Conservation (phyloP, 2,329 filamentous ascomycete genomes). For the Chaetomium globosum region DNA sequence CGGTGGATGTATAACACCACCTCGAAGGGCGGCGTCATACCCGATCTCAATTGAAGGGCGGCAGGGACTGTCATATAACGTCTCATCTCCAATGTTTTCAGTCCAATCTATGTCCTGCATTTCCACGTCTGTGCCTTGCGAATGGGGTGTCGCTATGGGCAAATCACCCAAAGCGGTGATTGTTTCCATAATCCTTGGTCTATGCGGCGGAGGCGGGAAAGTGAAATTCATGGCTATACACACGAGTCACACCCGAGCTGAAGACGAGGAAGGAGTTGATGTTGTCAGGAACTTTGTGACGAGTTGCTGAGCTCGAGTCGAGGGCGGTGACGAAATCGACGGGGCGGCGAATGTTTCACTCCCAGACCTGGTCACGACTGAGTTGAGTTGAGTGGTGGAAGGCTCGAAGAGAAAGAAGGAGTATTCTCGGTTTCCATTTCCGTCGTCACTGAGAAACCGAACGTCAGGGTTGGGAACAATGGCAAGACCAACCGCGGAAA, state of each 20-base stretch:
- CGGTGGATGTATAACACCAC: neutral
- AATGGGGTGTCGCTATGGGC: neutral
- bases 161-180: conserved; percentile 13
- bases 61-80: neutral
- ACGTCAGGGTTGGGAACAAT: conserved; percentile 17
- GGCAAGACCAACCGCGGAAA: conserved; percentile 10
- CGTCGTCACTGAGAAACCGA: neutral
- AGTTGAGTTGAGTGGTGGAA: neutral
- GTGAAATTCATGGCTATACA: conserved; percentile 1
- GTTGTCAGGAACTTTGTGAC: neutral
- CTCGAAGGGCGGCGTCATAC: conserved; percentile 7
- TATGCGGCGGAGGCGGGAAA: neutral
- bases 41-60: neutral
- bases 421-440: conserved; percentile 7
- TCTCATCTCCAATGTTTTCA: neutral
- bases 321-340: neutral
- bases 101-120: conserved; percentile 8
- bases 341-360: neutral
- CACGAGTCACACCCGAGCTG: neutral
- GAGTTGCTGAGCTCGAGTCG: neutral
- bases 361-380: neutral
- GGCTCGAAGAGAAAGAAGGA: neutral
- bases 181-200: conserved; percentile 8
- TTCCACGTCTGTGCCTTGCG: conserved; percentile 4
- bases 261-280: neutral